Evolutionary conservation across 2,329 filamentous ascomycete genomes (phyloP), one percentile per base, ranked within the genome.

Genomic region (Aspergillus quadrilineatus): DNA sequence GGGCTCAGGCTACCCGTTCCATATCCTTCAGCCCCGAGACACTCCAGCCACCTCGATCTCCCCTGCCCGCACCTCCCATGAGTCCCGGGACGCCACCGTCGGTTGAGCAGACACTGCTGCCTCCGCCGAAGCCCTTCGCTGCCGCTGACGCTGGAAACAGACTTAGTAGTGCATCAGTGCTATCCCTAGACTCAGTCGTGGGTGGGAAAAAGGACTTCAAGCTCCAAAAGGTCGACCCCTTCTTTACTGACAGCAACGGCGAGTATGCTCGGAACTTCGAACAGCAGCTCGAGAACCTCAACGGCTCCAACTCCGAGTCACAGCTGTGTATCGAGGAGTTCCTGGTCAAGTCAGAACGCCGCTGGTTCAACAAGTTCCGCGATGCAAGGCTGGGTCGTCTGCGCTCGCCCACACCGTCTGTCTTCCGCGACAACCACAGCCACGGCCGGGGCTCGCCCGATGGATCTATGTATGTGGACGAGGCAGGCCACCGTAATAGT

Each of bases 201-300:
- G 82, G 84, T 15, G 82, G 83, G 55, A 85, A 85, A 66, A 81
- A 80, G 50, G 80, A 86, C 63, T 85, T 81, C 65, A 81, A 83
- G 60, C 78, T 87, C n/a, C 85, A 88, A 67, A 84, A 87, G 56
- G 83, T 88, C 0, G 84, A 86, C 62, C 85, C 85, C 2, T 85
- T 85, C 73, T 89, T 89, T 73, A 87, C 82, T 4, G 86, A 88
- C 65, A 80, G 80, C 46, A 84, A 79, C 39, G 85, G 84, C 36
- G 77, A 85, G 59, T 88, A 85, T 68, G 85, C 82, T 60, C 76
- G 77, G 57, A 77, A 74, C 2, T 88, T 87, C 59, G 80, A 83
- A 56, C 78, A 80, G 68, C 82, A 78, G 64, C 77, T 88, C 1
- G 79, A 83, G 30, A 68, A 71, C 1, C 73, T 88, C 14, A 81